phyloP scores from a whole-genome alignment of 2,329 filamentous ascomycete species.

The Apiospora malaysiana region DNA sequence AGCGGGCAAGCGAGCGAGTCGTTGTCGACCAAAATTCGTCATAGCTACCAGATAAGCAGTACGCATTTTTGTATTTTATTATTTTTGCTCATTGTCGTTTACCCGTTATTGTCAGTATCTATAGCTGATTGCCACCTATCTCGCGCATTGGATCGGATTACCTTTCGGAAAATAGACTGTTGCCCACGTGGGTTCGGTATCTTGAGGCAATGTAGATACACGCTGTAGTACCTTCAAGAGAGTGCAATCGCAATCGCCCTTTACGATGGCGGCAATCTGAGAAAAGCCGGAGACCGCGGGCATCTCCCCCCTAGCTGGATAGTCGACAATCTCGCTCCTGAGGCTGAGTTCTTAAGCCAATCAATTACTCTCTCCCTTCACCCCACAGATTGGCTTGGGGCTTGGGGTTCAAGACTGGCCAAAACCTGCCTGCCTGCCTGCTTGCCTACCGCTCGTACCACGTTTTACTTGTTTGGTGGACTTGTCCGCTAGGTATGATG shows the following conservation, averaged over 20 bases:
- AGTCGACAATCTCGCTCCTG: not conserved
- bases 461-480: not conserved
- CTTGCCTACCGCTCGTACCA: not conserved
- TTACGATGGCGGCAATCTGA: not conserved
- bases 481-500: not conserved
- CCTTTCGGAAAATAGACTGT: not conserved
- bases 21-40: not conserved
- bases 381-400: constrained; percentile 18
- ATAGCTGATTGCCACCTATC: not conserved
- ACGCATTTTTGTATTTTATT: not conserved
- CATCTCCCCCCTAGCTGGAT: not conserved
- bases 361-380: not conserved
- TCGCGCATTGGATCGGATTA: not conserved
- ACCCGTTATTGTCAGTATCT: no score
- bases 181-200: not conserved
- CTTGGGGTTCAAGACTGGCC: constrained; percentile 16
- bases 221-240: not conserved
- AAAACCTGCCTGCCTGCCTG: no score
- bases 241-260: not conserved
- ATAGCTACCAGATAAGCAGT: not conserved
- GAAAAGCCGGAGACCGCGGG: constrained; percentile 4
- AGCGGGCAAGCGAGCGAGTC: not conserved
- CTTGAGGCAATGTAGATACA: not conserved
- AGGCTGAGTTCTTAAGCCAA: constrained; percentile 13
- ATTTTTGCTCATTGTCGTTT: not conserved